phyloP scores from a whole-genome alignment of 805 yeast species.

The Lachancea sp. region DNA sequence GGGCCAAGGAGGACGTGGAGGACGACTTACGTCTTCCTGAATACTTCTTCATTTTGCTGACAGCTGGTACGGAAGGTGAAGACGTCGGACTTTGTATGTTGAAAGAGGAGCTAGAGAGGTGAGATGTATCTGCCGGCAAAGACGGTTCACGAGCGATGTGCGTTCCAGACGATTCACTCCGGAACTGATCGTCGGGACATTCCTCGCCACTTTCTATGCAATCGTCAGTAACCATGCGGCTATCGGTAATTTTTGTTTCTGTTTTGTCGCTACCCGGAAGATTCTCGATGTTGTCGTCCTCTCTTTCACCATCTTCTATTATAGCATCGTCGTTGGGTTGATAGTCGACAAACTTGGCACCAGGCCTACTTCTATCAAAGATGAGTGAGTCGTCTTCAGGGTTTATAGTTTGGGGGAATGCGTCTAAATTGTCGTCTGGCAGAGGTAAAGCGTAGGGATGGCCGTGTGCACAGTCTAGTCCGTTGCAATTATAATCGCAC shows the following conservation, averaged over 20 bases:
- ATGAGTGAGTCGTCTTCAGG: conserved; percentile 8
- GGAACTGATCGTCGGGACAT: conserved; percentile 1
- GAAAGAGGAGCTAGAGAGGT: not conserved
- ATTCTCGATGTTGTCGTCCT: conserved; percentile 14
- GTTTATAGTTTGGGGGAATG: not conserved
- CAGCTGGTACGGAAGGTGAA: not conserved
- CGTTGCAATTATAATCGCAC: not conserved
- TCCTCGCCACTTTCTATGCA: conserved; percentile 3
- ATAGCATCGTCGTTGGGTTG: conserved; percentile 5
- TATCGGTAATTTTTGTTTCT: conserved; percentile 10
- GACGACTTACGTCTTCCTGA: conserved; percentile 8
- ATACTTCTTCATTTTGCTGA: conserved; percentile 4
- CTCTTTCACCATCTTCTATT: conserved; percentile 6
- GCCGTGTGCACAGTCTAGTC: not conserved
- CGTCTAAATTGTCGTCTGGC: not conserved
- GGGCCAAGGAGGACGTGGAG: not conserved
- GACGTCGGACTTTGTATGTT: not conserved
- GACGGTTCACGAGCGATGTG: conserved; percentile 4
- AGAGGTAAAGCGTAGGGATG: not conserved
- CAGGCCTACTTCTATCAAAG: conserved; percentile 8
- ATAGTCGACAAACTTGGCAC: conserved; percentile 13
- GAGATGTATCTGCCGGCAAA: conserved; percentile 2
- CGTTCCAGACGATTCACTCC: conserved; percentile 5
- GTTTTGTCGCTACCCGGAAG: conserved; percentile 1
- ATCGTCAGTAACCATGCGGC: conserved; percentile 18